Conservation (phyloP, 2,329 filamentous ascomycete species). For the Acrocalymma vagum region DNA sequence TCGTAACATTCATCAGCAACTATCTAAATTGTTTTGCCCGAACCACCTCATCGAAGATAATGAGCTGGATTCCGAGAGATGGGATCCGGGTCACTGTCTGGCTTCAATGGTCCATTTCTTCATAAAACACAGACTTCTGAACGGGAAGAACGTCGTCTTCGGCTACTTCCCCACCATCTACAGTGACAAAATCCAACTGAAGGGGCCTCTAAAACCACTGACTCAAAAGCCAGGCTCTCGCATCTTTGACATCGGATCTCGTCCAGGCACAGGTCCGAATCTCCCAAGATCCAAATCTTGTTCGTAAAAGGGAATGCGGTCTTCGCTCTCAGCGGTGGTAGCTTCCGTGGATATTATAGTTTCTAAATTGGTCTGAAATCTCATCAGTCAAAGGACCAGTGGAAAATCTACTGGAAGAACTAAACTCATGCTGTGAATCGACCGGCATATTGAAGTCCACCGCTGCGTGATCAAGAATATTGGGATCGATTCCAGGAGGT, state of each 20-base stretch:
- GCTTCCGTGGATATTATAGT: constrained; percentile 29
- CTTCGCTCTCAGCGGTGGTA: constrained; percentile 25
- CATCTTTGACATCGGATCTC: constrained; percentile 22
- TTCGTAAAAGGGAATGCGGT: constrained; percentile 31
- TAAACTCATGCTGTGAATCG: constrained; percentile 28
- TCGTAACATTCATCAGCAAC: too few species aligned
- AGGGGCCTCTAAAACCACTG: background rate
- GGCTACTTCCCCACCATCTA: too few species aligned
- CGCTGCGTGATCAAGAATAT: constrained; percentile 38
- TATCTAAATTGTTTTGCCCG: too few species aligned
- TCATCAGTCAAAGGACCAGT: constrained; percentile 35
- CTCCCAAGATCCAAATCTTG: constrained; percentile 42
- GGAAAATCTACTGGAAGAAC: constrained; percentile 15
- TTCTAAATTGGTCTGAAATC: constrained; percentile 37
- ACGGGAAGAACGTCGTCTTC: too few species aligned
- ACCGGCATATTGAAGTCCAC: constrained; percentile 39
- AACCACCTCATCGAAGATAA: too few species aligned
- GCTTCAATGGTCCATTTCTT: too few species aligned
- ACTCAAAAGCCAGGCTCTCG: constrained; percentile 6
- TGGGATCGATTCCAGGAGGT: constrained; percentile 36
- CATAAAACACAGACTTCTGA: too few species aligned
- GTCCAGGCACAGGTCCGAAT: constrained; percentile 25
- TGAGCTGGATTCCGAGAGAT: too few species aligned
- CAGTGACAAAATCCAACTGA: too few species aligned
- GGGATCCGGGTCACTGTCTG: too few species aligned